These are phyloP conservation scores for Hapsidospora chrysogenum DNA, from an alignment of 495 filamentous ascomycete genomes.

Conservation along the genomic window DNA sequence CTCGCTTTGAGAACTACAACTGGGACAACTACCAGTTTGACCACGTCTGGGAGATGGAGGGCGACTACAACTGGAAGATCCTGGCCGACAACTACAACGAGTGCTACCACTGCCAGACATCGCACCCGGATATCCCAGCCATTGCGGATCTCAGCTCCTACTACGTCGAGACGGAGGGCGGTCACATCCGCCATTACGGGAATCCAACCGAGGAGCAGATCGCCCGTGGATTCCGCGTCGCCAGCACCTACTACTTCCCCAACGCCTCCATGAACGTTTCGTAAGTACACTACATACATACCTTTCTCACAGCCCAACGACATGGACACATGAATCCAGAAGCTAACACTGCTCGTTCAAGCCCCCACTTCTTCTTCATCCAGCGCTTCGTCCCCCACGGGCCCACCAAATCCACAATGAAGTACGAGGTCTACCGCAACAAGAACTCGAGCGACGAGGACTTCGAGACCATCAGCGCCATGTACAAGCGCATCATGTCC, in stretches of 20 bases:
- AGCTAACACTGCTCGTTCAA: too few relatives aligned
- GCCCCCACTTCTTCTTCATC: constrained; percentile 29
- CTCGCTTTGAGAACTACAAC: constrained; percentile 12
- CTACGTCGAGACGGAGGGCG: constrained; percentile 20
- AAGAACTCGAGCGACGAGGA: constrained; percentile 24
- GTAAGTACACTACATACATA: constrained; percentile 15
- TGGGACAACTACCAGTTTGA: constrained; percentile 31
- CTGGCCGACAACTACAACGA: constrained; percentile 34
- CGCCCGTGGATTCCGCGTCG: constrained; percentile 1
- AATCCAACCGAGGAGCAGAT: not conserved
- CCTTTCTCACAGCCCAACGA: constrained; percentile 6
- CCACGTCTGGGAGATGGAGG: constrained; percentile 28
- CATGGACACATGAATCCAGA: too few relatives aligned
- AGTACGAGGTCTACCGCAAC: constrained; percentile 33
- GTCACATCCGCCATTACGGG: constrained; percentile 19
- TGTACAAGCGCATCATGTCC: constrained; percentile 26
- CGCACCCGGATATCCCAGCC: constrained; percentile 27
- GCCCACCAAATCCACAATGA: constrained; percentile 17
- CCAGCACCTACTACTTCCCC: constrained; percentile 28
- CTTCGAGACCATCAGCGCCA: constrained; percentile 21
- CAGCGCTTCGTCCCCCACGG: constrained; percentile 26
- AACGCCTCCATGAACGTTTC: constrained; percentile 27
- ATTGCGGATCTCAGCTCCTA: constrained; percentile 26
- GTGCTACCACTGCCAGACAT: constrained; percentile 34
- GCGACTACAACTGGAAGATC: constrained; percentile 35